Percentiles rank a stretch among this genome's conserved stretches.
phyloP scores from a whole-genome alignment of 2,329 filamentous ascomycete genomes.

The Pestalotiopsis sp. region DNA sequence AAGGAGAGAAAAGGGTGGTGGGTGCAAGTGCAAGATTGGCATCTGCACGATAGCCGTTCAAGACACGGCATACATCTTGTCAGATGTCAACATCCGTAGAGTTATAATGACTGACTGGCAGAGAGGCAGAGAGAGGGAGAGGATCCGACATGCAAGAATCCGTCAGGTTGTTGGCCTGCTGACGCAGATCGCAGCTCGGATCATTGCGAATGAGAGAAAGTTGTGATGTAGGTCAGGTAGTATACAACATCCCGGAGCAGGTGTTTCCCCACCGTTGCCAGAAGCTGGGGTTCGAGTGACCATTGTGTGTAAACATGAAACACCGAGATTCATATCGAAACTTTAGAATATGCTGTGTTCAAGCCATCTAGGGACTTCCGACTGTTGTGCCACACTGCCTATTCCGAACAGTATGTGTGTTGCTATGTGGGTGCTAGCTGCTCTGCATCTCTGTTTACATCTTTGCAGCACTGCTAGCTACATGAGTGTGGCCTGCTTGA shows the following conservation, averaged over 20 bases:
- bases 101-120: neutral
- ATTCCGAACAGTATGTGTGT: slow-evolving; percentile 11
- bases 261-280: slow-evolving; percentile 24
- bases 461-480: neutral
- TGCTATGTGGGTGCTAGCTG: neutral
- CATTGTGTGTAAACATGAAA: slow-evolving; percentile 1
- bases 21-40: slow-evolving; percentile 9
- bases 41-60: slow-evolving; percentile 7
- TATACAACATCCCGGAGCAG: neutral
- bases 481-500: neutral
- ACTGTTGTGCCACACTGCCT: slow-evolving; percentile 27
- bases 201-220: neutral
- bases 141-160: neutral
- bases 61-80: slow-evolving; percentile 3
- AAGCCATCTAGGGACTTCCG: slow-evolving; percentile 29
- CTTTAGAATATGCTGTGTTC: slow-evolving; percentile 23
- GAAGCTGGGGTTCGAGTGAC: slow-evolving; percentile 15
- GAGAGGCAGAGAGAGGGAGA: too few species aligned
- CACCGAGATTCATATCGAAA: slow-evolving; percentile 12
- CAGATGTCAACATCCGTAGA: neutral
- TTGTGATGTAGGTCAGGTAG: neutral
- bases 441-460: neutral
- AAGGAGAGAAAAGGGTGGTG: neutral
- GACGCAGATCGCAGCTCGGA: neutral
- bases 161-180: neutral